These are phyloP conservation scores for Daldinia eschscholtzii DNA, from an alignment of 2,329 filamentous ascomycete species.

Conservation along the genomic window DNA sequence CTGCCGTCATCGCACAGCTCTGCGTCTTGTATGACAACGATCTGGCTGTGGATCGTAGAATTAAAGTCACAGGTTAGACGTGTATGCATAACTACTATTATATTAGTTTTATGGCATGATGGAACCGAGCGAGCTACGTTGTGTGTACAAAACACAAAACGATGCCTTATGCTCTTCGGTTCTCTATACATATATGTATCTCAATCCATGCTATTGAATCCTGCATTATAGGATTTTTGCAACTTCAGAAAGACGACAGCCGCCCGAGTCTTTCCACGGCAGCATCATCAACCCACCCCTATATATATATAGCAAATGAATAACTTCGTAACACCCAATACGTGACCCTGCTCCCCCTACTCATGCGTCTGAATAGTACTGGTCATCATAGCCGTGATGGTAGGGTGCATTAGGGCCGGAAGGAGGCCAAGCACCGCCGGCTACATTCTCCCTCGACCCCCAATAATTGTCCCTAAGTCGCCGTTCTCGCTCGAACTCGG, in stretches of 20 bases:
- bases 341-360: slow-evolving; percentile 14
- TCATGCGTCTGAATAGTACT: slow-evolving; percentile 68
- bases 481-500: slow-evolving; percentile 86
- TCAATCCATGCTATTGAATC: slow-evolving; percentile 31
- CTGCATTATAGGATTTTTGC: slow-evolving; percentile 25
- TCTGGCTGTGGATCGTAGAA: not conserved
- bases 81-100: slow-evolving; percentile 23
- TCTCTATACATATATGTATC: slow-evolving; percentile 29
- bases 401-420: slow-evolving; percentile 45
- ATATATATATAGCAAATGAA: slow-evolving; percentile 34
- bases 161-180: slow-evolving; percentile 16
- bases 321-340: slow-evolving; percentile 22
- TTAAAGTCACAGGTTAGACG: not conserved
- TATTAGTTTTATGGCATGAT: slow-evolving; percentile 31
- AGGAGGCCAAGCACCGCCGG: slow-evolving; percentile 61
- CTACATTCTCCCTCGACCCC: slow-evolving; percentile 66
- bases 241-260: slow-evolving; percentile 9
- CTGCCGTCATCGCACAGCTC: slow-evolving; percentile 6
- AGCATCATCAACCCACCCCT: slow-evolving; percentile 16
- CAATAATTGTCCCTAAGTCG: slow-evolving; percentile 64
- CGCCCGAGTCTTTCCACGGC: slow-evolving; percentile 12
- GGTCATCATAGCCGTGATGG: slow-evolving; percentile 64
- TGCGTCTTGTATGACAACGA: not conserved
- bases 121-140: slow-evolving; percentile 32
- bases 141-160: slow-evolving; percentile 30